Percentiles rank a stretch among this genome's conserved stretches.
Evolutionary conservation across 2,329 filamentous ascomycete genomes (phyloP).

Genomic region (Diaporthe amygdali): DNA sequence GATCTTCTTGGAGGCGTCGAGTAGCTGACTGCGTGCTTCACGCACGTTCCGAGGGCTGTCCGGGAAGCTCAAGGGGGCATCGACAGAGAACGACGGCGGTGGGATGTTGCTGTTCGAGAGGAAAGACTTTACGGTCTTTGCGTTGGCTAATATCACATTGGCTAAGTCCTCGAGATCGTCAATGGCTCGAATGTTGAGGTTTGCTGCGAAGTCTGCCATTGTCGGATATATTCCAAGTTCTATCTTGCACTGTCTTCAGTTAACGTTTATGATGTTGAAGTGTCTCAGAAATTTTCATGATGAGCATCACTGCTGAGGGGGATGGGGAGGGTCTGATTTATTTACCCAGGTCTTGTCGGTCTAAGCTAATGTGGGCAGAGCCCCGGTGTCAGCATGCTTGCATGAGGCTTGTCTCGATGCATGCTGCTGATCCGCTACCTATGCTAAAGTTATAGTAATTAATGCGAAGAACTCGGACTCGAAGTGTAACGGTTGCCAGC

Average conservation of each 20-base stretch:
- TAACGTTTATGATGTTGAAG: background rate
- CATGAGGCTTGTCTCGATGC: background rate
- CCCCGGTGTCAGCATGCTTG: background rate
- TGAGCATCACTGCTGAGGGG: background rate
- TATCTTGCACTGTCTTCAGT: no score
- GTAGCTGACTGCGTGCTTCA: background rate
- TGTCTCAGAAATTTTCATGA: background rate
- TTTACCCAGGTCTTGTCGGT: background rate
- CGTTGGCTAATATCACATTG: background rate
- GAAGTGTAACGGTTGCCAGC: background rate
- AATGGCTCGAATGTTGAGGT: background rate
- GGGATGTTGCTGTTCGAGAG: background rate
- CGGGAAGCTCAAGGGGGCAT: background rate
- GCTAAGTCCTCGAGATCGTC: background rate
- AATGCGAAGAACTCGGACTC: background rate
- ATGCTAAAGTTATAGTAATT: no score
- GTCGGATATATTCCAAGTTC: no score
- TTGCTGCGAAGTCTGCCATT: background rate
- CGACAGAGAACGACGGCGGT: background rate
- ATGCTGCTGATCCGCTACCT: background rate
- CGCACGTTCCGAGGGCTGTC: background rate
- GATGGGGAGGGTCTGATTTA: background rate
- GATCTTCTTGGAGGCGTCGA: slow-evolving; percentile 5
- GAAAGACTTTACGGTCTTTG: slow-evolving; percentile 2
- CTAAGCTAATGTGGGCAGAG: background rate